Conservation (phyloP, 805 yeast species). For the Ogataea minuta region DNA sequence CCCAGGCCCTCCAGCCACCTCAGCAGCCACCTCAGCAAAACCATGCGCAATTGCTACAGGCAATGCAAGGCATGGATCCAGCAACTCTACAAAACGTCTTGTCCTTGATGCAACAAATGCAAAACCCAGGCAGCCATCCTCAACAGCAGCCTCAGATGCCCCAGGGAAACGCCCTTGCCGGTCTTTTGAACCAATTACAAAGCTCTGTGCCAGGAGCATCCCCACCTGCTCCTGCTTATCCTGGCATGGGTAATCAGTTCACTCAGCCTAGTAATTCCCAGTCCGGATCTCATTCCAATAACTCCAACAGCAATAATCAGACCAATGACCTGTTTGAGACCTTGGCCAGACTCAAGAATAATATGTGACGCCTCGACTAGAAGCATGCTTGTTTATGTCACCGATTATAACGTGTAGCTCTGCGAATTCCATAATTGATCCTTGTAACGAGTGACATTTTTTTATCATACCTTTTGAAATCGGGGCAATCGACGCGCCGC, state of each 20-base stretch:
- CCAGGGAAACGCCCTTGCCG: conserved; percentile 20
- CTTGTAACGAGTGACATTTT: too few relatives aligned
- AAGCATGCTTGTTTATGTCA: conserved; percentile 1
- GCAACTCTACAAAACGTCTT: conserved; percentile 34
- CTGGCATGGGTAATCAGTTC: conserved; percentile 13
- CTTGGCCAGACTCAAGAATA: conserved; percentile 37
- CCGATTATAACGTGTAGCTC: not conserved
- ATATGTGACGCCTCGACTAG: conserved; percentile 27
- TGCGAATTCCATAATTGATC: too few relatives aligned
- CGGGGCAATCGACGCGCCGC: conserved; percentile 10
- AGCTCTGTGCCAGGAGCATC: conserved; percentile 20
- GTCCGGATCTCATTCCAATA: conserved; percentile 6
- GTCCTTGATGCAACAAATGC: conserved; percentile 30
- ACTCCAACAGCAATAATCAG: conserved; percentile 16
- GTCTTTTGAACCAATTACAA: conserved; percentile 25
- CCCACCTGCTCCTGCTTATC: conserved; percentile 19
- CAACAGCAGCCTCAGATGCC: conserved; percentile 19
- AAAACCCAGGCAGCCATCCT: conserved; percentile 11
- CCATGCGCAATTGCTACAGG: conserved; percentile 23
- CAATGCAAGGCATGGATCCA: conserved; percentile 32
- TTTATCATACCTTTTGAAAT: not conserved
- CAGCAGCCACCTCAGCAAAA: conserved; percentile 11
- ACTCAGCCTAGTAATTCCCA: conserved; percentile 16
- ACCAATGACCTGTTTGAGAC: conserved; percentile 37
- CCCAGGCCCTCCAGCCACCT: conserved; percentile 7